phyloP scores from a whole-genome alignment of 805 yeast species.

The Suhomyces vadensis region DNA sequence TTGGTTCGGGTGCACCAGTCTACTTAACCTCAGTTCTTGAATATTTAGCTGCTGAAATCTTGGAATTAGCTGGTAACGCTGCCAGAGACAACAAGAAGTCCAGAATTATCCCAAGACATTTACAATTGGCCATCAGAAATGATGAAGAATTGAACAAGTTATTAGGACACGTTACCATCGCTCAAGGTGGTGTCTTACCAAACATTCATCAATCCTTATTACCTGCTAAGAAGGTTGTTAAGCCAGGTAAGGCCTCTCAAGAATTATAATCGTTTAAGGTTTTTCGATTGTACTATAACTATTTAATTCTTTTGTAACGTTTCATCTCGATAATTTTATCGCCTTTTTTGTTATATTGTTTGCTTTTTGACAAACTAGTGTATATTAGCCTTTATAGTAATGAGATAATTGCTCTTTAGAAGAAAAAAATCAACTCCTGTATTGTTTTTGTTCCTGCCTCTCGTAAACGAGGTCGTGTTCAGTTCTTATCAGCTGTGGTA shows the following conservation, averaged over 20 bases:
- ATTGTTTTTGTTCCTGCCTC: too few relatives aligned
- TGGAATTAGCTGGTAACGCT: conserved; percentile 54
- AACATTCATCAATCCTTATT: conserved; percentile 50
- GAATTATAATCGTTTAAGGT: conserved; percentile 44
- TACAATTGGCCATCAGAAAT: conserved; percentile 53
- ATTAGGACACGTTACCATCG: conserved; percentile 63
- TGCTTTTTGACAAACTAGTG: conserved; percentile 14
- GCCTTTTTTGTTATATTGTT: conserved; percentile 7
- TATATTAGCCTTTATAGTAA: conserved; percentile 17
- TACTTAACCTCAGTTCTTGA: conserved; percentile 52
- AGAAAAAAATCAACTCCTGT: too few relatives aligned
- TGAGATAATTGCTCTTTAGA: conserved; percentile 12
- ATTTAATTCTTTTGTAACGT: conserved; percentile 12
- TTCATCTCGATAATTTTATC: conserved; percentile 1
- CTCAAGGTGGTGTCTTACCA: conserved; percentile 56
- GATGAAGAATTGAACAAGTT: conserved; percentile 53
- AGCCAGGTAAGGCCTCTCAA: conserved; percentile 52
- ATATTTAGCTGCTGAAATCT: conserved; percentile 51
- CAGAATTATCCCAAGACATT: conserved; percentile 54
- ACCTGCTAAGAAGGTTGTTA: conserved; percentile 56
- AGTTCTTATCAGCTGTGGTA: background rate
- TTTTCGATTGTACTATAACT: conserved; percentile 8
- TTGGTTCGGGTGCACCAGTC: conserved; percentile 55
- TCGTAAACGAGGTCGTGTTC: conserved; percentile 1
- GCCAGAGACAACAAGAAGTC: conserved; percentile 88